A percentile compares a stretch with the other conserved stretches of the same genome.
Conservation (phyloP, 2,329 filamentous ascomycete species). For the Colletotrichum falcatum region DNA sequence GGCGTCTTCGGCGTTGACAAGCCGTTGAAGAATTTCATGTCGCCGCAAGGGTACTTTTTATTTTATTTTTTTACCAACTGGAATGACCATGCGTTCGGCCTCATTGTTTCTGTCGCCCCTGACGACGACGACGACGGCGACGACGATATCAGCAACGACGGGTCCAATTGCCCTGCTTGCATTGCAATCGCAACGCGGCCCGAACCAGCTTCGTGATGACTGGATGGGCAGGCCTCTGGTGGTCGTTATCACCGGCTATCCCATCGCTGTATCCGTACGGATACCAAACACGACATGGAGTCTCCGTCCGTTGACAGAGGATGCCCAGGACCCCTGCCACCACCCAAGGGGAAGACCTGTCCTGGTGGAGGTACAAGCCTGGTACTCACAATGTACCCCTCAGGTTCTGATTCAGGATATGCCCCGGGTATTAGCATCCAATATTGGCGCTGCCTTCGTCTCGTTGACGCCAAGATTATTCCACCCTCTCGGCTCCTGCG, state of each 20-base stretch:
- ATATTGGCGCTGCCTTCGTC: conserved; percentile 11
- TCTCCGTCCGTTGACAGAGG: conserved; percentile 14
- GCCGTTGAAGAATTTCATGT: conserved; percentile 41
- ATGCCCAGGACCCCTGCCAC: conserved; percentile 23
- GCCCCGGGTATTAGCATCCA: conserved; percentile 15
- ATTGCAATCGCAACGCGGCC: conserved; percentile 10
- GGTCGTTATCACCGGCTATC: conserved; percentile 14
- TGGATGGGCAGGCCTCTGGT: background rate
- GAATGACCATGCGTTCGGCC: background rate
- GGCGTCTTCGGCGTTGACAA: conserved; percentile 33
- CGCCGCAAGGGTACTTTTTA: conserved; percentile 29
- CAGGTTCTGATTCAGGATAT: conserved; percentile 14
- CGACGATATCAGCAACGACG: background rate
- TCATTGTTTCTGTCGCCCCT: conserved; percentile 27
- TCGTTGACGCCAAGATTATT: conserved; percentile 19
- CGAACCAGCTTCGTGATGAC: background rate
- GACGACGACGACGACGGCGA: no score
- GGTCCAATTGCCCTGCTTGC: conserved; percentile 1
- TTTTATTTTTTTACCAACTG: conserved; percentile 1
- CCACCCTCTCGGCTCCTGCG: conserved; percentile 12
- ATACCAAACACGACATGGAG: conserved; percentile 4
- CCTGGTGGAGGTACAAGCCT: conserved; percentile 19
- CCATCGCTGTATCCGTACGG: no score
- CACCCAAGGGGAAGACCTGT: conserved; percentile 9
- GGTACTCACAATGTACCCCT: conserved; percentile 29